Evolutionary conservation across 441 rosid species (phyloP).

Genomic region (Manihot esculenta): DNA sequence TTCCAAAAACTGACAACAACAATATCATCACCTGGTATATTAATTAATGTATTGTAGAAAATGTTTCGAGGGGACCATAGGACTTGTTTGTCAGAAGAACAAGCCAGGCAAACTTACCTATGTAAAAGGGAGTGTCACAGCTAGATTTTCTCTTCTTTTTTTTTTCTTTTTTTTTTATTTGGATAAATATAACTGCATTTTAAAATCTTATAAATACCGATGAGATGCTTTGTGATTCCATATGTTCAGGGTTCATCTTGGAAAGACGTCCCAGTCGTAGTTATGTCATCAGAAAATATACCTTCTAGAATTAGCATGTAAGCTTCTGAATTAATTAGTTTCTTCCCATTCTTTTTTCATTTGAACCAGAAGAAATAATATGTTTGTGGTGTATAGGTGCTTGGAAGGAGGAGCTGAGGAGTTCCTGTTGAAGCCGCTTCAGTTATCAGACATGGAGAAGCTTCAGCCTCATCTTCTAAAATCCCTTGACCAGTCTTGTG

Average conservation of each 20-base stretch:
- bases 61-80: constrained; percentile 3
- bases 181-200: not conserved
- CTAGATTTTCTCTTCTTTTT: not conserved
- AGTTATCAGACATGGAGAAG: constrained; percentile 55
- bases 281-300: constrained; percentile 73
- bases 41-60: not conserved
- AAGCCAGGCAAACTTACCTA: not conserved
- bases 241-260: constrained; percentile 39
- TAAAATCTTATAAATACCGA: too few relatives aligned
- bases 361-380: not conserved
- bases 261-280: constrained; percentile 66
- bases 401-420: constrained; percentile 76
- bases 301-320: constrained; percentile 63
- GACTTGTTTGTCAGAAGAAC: not conserved
- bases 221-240: not conserved
- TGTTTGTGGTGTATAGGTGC: constrained; percentile 35
- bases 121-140: not conserved
- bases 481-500: constrained; percentile 25
- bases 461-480: constrained; percentile 51
- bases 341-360: not conserved
- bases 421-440: constrained; percentile 63
- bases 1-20: not conserved
- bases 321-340: constrained; percentile 2
- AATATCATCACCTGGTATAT: not conserved
- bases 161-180: too few relatives aligned